Conservation (phyloP, 768 basidiomycete genomes). For the Rhizopogon roseolus region DNA sequence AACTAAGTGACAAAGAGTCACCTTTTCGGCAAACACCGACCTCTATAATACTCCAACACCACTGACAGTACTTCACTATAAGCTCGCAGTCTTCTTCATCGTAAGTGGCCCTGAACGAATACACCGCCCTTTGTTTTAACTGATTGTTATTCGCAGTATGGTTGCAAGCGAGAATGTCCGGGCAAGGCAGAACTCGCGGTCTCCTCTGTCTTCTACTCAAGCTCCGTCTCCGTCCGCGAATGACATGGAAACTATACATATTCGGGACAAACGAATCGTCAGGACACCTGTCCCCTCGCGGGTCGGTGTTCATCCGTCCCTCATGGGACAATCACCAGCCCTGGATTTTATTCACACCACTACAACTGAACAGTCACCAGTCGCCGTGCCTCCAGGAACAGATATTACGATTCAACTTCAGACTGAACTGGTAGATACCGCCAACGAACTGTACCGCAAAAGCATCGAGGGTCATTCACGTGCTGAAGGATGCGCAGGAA, state of each 20-base stretch:
- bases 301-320: conserved; percentile 18
- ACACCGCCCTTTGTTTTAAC: not conserved
- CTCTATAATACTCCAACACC: too few species aligned
- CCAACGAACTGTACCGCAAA: conserved; percentile 56
- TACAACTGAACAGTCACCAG: conserved; percentile 37
- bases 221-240: conserved; percentile 5
- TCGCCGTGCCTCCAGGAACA: conserved; percentile 26
- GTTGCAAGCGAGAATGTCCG: conserved; percentile 23
- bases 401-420: conserved; percentile 37
- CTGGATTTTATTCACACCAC: conserved; percentile 45
- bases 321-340: conserved; percentile 38
- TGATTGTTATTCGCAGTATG: conserved; percentile 25
- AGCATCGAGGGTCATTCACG: conserved; percentile 25
- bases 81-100: not conserved
- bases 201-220: conserved; percentile 9
- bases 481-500: conserved; percentile 17
- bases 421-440: conserved; percentile 55
- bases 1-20: too few species aligned
- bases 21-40: too few species aligned
- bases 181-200: conserved; percentile 12
- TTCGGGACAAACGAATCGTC: conserved; percentile 33
- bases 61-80: too few species aligned
- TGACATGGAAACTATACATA: conserved; percentile 44
- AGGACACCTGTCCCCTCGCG: not conserved
- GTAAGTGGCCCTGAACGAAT: not conserved